A percentile compares a stretch with the other conserved stretches of the same genome.
Conservation (phyloP, 2,329 filamentous ascomycete genomes). For the Fusarium sp. region DNA sequence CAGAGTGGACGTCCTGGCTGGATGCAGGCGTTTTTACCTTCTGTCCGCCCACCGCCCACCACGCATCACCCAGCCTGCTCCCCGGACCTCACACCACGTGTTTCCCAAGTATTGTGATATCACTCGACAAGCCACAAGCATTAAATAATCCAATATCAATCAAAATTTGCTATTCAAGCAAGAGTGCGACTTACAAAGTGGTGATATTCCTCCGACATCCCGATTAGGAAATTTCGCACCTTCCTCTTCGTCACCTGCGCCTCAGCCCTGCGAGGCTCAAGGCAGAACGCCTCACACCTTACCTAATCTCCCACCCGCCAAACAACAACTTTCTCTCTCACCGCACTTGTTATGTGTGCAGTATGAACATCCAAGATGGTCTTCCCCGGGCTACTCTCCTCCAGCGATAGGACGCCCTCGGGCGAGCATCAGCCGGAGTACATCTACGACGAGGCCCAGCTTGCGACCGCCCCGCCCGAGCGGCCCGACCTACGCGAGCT, state of each 20-base stretch:
- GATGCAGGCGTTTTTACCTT: not conserved
- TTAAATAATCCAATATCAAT: not conserved
- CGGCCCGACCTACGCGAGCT: slow-evolving; percentile 71
- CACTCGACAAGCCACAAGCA: not conserved
- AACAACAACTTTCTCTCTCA: not conserved
- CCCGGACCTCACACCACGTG: not conserved
- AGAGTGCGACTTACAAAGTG: not conserved
- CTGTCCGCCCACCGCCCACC: not conserved
- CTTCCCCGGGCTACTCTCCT: slow-evolving; percentile 57
- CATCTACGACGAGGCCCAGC: slow-evolving; percentile 64
- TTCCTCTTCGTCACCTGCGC: not conserved
- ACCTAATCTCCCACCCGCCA: not conserved
- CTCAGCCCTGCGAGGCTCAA: slow-evolving; percentile 15
- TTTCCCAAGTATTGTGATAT: not conserved
- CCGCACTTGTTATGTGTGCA: slow-evolving; percentile 19
- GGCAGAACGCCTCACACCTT: slow-evolving; percentile 14
- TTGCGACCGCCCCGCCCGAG: slow-evolving; percentile 58
- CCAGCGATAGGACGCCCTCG: slow-evolving; percentile 51
- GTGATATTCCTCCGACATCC: not conserved
- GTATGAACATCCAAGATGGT: slow-evolving; percentile 57
- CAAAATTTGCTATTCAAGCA: not conserved
- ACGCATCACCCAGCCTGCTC: not conserved
- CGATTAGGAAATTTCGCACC: not conserved
- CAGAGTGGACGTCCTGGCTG: not conserved
- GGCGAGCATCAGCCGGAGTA: slow-evolving; percentile 46